Evolutionary conservation across 192 early-diverging fungal species (phyloP).

Genomic region (Coemansia sp.): DNA sequence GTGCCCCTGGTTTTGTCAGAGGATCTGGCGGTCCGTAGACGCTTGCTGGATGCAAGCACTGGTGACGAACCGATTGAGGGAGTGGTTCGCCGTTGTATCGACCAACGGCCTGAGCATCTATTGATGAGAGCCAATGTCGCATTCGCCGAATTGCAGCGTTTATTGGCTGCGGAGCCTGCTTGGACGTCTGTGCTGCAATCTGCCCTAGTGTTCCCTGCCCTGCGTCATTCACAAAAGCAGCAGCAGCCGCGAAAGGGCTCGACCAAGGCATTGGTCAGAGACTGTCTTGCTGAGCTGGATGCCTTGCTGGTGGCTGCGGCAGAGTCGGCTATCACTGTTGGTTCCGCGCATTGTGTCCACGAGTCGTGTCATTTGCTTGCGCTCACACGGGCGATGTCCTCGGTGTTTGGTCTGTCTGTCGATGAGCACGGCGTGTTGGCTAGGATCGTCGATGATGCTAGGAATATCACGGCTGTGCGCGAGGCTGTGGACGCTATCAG

Average conservation of each 20-base stretch:
- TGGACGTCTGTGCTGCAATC: constrained; percentile 29
- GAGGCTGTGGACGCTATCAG: constrained; percentile 36
- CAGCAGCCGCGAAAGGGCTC: constrained; percentile 41
- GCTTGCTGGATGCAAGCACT: constrained; percentile 4
- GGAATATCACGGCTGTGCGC: constrained; percentile 43
- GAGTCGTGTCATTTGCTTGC: constrained; percentile 37
- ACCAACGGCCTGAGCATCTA: constrained; percentile 35
- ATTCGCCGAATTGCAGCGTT: constrained; percentile 29
- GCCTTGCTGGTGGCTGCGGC: constrained; percentile 16
- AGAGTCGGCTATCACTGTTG: constrained; percentile 28
- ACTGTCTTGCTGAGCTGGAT: constrained; percentile 32
- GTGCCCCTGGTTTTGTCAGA: constrained; percentile 22
- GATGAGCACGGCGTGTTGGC: background rate
- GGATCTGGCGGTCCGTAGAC: constrained; percentile 25
- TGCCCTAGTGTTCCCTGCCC: constrained; percentile 30
- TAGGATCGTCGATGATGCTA: constrained; percentile 32
- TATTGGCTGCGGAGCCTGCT: constrained; percentile 10
- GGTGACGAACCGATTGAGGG: background rate
- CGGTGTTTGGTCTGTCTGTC: constrained; percentile 25
- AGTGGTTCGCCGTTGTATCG: constrained; percentile 20
- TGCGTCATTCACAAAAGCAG: constrained; percentile 13
- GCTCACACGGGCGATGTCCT: constrained; percentile 18
- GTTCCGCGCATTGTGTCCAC: constrained; percentile 43
- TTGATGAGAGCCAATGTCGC: constrained; percentile 34
- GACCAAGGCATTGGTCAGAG: constrained; percentile 21